Evolutionary conservation across 495 filamentous ascomycete species (phyloP).

Genomic region (Penicillium pulvis): DNA sequence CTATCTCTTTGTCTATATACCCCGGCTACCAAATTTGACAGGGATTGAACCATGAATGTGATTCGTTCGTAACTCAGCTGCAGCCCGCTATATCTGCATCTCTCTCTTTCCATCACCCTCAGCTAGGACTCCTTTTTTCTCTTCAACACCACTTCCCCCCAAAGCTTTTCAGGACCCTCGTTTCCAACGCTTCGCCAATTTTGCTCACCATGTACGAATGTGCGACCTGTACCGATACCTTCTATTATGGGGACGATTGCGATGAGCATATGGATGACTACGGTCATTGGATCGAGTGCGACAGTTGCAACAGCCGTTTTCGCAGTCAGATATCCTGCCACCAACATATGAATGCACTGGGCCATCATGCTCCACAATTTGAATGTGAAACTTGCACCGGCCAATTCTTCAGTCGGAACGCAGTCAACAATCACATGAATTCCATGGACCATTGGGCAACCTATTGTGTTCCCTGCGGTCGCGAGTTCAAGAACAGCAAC

Average conservation of each 20-base stretch:
- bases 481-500: conserved; percentile 40
- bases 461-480: conserved; percentile 43
- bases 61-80: no score
- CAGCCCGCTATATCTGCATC: no score
- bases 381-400: conserved; percentile 41
- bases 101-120: no score
- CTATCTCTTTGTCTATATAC: no score
- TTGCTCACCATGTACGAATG: background rate
- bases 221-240: conserved; percentile 18
- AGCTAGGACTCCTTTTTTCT: no score
- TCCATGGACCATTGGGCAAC: conserved; percentile 30
- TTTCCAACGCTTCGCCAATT: no score
- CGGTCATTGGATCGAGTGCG: conserved; percentile 33
- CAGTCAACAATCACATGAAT: conserved; percentile 42
- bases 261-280: conserved; percentile 40
- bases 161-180: no score
- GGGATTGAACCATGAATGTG: no score
- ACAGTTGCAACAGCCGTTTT: conserved; percentile 40
- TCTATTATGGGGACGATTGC: conserved; percentile 4
- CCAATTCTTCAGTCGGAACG: conserved; percentile 25
- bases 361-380: conserved; percentile 25
- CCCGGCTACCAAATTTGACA: no score
- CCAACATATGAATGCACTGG: conserved; percentile 40
- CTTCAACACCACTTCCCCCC: no score
- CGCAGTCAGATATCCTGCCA: conserved; percentile 17